phyloP scores from a whole-genome alignment of 176 grass and related monocot species.

The Raddia guianensis region DNA sequence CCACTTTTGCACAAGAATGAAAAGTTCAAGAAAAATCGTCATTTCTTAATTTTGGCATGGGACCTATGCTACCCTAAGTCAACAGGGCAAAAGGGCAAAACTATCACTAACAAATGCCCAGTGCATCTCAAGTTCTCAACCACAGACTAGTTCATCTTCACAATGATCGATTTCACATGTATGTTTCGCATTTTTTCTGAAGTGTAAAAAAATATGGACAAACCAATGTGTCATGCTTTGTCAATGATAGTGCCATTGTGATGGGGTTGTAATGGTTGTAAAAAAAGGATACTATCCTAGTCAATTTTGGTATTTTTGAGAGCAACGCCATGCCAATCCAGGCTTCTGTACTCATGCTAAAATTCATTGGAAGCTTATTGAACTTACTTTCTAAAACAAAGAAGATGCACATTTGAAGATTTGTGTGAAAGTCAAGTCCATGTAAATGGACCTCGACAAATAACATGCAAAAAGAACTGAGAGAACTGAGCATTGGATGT shows the following conservation, averaged over 20 bases:
- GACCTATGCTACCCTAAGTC: neutral
- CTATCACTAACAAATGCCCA: neutral
- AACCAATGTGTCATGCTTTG: neutral
- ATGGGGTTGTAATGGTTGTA: neutral
- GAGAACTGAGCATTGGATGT: neutral
- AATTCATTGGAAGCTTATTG: slow-evolving; percentile 16
- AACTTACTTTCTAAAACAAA: neutral
- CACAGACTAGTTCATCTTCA: neutral
- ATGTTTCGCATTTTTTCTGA: neutral
- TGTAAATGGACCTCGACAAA: neutral
- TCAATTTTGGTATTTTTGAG: neutral
- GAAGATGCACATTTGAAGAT: neutral
- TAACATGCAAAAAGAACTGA: neutral
- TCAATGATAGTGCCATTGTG: neutral
- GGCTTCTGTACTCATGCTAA: neutral
- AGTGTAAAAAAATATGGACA: neutral
- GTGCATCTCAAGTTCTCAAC: slow-evolving; percentile 4
- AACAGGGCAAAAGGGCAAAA: neutral
- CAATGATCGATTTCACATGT: neutral
- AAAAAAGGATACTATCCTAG: neutral
- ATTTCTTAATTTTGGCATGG: neutral
- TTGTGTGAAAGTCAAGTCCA: neutral
- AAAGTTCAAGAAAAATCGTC: neutral
- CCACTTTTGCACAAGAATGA: neutral
- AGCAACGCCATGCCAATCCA: neutral